Conservation (phyloP, 2,329 filamentous ascomycete species). For the Clarireedia hainanense region DNA sequence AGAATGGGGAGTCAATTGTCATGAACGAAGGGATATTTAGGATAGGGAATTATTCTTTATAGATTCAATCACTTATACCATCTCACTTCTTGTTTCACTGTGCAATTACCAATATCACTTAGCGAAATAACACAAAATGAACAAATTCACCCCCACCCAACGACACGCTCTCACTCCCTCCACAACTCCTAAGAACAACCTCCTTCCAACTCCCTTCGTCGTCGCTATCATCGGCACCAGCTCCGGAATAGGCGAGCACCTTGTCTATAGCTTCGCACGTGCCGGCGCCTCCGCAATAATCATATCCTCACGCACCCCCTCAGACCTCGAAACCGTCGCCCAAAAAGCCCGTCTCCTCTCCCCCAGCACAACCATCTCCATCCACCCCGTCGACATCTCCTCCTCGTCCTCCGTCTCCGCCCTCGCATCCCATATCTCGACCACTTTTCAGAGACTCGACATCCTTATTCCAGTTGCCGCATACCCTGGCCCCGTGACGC, state of each 20-base stretch:
- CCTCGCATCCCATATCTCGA: neutral
- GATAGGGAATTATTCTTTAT: no score
- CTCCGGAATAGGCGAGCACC: slow-evolving; percentile 9
- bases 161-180: neutral
- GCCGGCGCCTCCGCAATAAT: slow-evolving; percentile 4
- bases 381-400: neutral
- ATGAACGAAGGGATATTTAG: neutral
- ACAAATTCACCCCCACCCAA: neutral
- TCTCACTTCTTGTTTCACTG: neutral
- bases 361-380: neutral
- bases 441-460: slow-evolving; percentile 3
- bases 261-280: slow-evolving; percentile 6
- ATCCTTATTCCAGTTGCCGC: slow-evolving; percentile 9
- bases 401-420: neutral
- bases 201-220: neutral
- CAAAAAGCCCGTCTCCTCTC: neutral
- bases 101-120: neutral
- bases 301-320: neutral
- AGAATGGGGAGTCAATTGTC: no score
- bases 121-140: neutral
- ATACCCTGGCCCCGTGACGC: slow-evolving; percentile 6
- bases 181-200: neutral
- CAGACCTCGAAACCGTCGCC: neutral
- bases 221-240: slow-evolving; percentile 9
- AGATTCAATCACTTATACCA: no score